Evolutionary conservation across 257 asterid species (phyloP), one percentile per base, ranked within the genome.

Genomic region (Solanum chiquidenum): DNA sequence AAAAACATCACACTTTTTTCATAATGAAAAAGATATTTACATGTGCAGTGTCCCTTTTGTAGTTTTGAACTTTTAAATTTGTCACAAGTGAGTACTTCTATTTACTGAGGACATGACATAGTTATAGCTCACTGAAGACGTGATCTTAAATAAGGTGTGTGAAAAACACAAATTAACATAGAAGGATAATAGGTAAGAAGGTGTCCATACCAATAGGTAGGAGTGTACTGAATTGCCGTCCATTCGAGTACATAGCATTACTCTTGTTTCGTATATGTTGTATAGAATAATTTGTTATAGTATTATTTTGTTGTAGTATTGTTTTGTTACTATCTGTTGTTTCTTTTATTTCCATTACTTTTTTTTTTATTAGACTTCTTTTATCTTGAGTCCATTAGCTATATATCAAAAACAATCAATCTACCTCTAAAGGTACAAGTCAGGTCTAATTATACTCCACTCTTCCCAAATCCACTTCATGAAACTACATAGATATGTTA

Each of bases 361-460:
- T 13, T 4, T 40, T 2, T 46, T 46, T 46, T 46, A 12, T 13
- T 46, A 46, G 64, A 55, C 4, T 55, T 0, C 0, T 55, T 55
- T 55, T 55, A 55, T 18, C 4, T 2, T 18, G 64, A 55, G n/a
- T 6, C n/a, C 0, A 55, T n/a, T n/a, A n/a, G n/a, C n/a, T n/a
- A n/a, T n/a, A n/a, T 55, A 55, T 20, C 9, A 3, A 7, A 18
- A 18, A 20, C n/a, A 55, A 55, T 6, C 4, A 1, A 18, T 55
- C 11, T 55, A 52, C 3, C 23, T 14, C 58, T 49, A 14, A 49
- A 12, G 42, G 2, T 49, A 49, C 0, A 49, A 0, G 7, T 52
- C 1, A 16, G 0, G 1, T 52, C 0, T 52, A 3, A 0, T 14
- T 52, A 52, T 52, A 52, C 1, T 52, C 23, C 1, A 16, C 9